phyloP scores from a whole-genome alignment of 441 rosid genomes.

The Mallotus japonicus region DNA sequence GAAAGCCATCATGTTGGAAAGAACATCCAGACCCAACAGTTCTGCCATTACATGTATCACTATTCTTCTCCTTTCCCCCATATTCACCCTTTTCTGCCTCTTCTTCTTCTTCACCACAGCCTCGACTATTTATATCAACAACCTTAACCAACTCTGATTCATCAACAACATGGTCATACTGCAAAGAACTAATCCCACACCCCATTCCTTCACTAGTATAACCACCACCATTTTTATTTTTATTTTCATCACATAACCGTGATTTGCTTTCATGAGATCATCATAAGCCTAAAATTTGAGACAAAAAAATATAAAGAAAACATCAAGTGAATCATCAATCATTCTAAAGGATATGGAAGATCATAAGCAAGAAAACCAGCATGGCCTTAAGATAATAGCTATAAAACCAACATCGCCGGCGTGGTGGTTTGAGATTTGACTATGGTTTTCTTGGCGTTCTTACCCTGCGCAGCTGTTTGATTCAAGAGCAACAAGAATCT shows the following conservation, averaged over 20 bases:
- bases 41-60: neutral
- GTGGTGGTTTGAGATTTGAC: too few relatives aligned
- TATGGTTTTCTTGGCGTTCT: too few relatives aligned
- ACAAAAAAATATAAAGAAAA: constrained; percentile 8
- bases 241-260: constrained; percentile 28
- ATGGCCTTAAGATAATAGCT: too few relatives aligned
- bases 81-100: constrained; percentile 9
- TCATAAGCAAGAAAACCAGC: neutral
- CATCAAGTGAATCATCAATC: neutral
- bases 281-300: constrained; percentile 60
- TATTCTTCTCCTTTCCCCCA: constrained; percentile 1
- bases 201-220: constrained; percentile 28
- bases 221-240: constrained; percentile 25
- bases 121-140: constrained; percentile 30
- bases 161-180: constrained; percentile 34
- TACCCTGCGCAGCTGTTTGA: too few relatives aligned
- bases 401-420: too few relatives aligned
- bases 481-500: too few relatives aligned
- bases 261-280: constrained; percentile 61
- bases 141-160: constrained; percentile 35
- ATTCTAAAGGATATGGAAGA: neutral
- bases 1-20: neutral
- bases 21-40: constrained; percentile 7
- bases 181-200: constrained; percentile 43
- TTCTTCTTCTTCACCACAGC: constrained; percentile 20